These are phyloP conservation scores for Meyerozyma smithsonii DNA, from an alignment of 1,139 yeast species.

Conservation along the genomic window DNA sequence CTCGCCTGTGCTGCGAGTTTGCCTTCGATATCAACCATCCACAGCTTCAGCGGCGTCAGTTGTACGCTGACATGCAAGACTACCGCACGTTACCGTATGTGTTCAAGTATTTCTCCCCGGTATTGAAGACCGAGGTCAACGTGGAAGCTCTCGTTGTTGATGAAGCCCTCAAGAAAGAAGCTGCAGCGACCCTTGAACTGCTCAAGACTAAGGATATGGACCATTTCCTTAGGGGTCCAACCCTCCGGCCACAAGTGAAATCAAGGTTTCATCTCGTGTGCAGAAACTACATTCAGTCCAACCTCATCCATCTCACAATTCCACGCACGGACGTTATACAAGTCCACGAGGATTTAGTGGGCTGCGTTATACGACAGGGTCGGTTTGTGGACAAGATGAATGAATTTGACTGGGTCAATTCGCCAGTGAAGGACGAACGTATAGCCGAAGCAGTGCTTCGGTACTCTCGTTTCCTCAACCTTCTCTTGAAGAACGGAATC, in stretches of 20 bases:
- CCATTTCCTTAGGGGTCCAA: not conserved
- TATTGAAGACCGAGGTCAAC: too few species aligned
- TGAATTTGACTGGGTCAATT: slow-evolving; percentile 24
- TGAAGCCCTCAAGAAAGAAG: not conserved
- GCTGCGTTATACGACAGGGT: slow-evolving; percentile 28
- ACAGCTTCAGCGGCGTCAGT: slow-evolving; percentile 17
- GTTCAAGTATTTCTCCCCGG: slow-evolving; percentile 9
- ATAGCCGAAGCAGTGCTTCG: slow-evolving; percentile 18
- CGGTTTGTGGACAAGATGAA: slow-evolving; percentile 28
- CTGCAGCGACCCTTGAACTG: not conserved
- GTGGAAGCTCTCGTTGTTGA: too few species aligned
- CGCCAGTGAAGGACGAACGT: slow-evolving; percentile 17
- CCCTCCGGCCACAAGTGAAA: not conserved
- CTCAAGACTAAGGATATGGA: not conserved
- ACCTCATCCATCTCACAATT: slow-evolving; percentile 18
- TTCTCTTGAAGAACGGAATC: slow-evolving; percentile 12
- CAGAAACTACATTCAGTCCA: slow-evolving; percentile 15
- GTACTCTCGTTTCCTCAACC: slow-evolving; percentile 22
- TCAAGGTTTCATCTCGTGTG: slow-evolving; percentile 5
- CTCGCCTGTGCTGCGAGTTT: slow-evolving; percentile 5
- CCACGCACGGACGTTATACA: slow-evolving; percentile 8
- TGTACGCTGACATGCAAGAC: slow-evolving; percentile 16
- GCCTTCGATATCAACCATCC: slow-evolving; percentile 13
- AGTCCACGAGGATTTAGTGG: slow-evolving; percentile 27
- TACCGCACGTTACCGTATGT: slow-evolving; percentile 13